Evolutionary conservation across 371 early-diverging fungal species (phyloP).

Genomic region (Mucor racemosus): DNA sequence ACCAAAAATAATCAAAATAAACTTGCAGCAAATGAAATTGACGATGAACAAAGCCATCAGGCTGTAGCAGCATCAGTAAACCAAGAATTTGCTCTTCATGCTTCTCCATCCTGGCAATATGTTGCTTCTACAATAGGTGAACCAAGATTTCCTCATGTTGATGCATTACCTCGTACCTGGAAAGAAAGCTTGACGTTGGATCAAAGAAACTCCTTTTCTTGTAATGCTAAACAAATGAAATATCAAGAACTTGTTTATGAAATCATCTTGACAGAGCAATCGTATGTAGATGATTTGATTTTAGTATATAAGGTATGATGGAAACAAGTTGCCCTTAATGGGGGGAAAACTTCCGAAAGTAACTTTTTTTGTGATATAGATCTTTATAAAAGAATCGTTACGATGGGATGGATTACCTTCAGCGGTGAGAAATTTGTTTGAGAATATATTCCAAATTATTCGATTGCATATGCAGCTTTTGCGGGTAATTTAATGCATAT

Average conservation of each 20-base stretch:
- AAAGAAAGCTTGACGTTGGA: slow-evolving; percentile 22
- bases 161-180: slow-evolving; percentile 27
- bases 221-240: slow-evolving; percentile 38
- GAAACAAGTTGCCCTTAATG: background rate
- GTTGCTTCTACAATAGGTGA: slow-evolving; percentile 16
- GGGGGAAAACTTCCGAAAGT: background rate
- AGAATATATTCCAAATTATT: slow-evolving; percentile 56
- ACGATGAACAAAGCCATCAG: slow-evolving; percentile 15
- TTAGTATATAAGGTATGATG: slow-evolving; percentile 58
- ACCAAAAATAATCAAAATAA: background rate
- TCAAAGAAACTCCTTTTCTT: slow-evolving; percentile 2
- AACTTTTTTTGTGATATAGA: slow-evolving; percentile 21
- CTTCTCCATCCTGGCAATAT: slow-evolving; percentile 21
- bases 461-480: slow-evolving; percentile 45
- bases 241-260: slow-evolving; percentile 74
- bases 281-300: slow-evolving; percentile 65
- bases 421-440: slow-evolving; percentile 57
- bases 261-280: slow-evolving; percentile 64
- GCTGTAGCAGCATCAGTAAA: slow-evolving; percentile 3
- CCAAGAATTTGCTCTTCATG: slow-evolving; percentile 16
- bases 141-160: slow-evolving; percentile 14
- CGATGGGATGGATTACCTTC: slow-evolving; percentile 52
- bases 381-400: slow-evolving; percentile 55
- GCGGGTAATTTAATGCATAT: slow-evolving; percentile 26
- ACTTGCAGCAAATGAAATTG: slow-evolving; percentile 15